These are phyloP conservation scores for Fusarium mundagurra DNA, from an alignment of 2,329 filamentous ascomycete genomes.

Conservation along the genomic window DNA sequence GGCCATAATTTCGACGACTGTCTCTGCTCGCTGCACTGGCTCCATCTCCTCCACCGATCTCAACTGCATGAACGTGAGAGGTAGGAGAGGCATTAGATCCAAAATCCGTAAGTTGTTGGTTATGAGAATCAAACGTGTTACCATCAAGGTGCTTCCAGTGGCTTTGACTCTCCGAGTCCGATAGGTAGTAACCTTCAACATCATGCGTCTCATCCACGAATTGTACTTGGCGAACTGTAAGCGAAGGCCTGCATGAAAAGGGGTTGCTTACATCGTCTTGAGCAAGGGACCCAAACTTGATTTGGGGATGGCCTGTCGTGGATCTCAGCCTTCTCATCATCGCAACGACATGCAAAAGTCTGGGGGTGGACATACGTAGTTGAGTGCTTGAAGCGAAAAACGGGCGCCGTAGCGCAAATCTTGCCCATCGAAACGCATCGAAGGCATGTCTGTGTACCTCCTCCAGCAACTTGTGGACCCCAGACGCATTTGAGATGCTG, in stretches of 20 bases:
- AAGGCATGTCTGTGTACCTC: background rate
- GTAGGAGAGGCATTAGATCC: background rate
- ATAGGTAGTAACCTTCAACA: constrained; percentile 28
- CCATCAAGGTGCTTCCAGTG: background rate
- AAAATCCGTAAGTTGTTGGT: background rate
- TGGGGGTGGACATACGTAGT: background rate
- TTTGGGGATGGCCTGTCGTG: background rate
- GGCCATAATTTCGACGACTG: background rate
- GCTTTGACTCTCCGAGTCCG: background rate
- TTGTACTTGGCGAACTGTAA: background rate
- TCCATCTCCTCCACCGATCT: no score
- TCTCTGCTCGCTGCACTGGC: background rate
- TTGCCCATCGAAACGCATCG: constrained; percentile 3
- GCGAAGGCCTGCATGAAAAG: background rate
- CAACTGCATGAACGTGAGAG: background rate
- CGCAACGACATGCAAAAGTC: background rate
- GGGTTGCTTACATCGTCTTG: constrained; percentile 1
- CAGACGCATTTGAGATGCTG: constrained; percentile 17
- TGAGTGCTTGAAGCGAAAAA: constrained; percentile 8
- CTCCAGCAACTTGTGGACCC: background rate
- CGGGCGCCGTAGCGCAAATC: background rate
- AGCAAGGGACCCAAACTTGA: constrained; percentile 29
- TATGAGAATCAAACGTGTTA: background rate
- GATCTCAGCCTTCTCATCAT: background rate
- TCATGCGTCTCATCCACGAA: constrained; percentile 29